Evolutionary conservation across 495 filamentous ascomycete species (phyloP).

Genomic region (Cetradonia linearis): DNA sequence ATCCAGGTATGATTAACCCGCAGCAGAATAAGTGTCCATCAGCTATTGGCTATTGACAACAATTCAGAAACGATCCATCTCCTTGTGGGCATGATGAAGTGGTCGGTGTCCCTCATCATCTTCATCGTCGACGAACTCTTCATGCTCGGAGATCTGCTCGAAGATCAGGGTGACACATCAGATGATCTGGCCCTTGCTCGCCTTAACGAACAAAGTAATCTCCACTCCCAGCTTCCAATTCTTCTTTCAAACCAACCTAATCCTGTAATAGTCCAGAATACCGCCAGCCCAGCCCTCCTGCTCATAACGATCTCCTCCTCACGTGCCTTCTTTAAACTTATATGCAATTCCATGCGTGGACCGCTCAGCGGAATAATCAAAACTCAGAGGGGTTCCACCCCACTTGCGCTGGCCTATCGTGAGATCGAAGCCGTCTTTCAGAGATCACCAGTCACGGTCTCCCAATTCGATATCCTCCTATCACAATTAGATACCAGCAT

Average conservation of each 20-base stretch:
- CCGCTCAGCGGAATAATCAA: slow-evolving; percentile 28
- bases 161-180: slow-evolving; percentile 22
- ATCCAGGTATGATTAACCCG: slow-evolving; percentile 42
- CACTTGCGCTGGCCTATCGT: slow-evolving; percentile 14
- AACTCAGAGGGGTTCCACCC: slow-evolving; percentile 2
- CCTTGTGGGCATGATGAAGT: slow-evolving; percentile 47
- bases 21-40: not conserved
- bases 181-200: slow-evolving; percentile 34
- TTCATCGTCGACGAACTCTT: slow-evolving; percentile 62
- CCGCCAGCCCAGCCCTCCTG: slow-evolving; percentile 44
- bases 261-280: slow-evolving; percentile 30
- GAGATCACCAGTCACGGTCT: slow-evolving; percentile 35
- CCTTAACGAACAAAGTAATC: slow-evolving; percentile 38
- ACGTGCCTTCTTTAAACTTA: slow-evolving; percentile 56
- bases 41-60: slow-evolving; percentile 6
- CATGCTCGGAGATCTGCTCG: slow-evolving; percentile 46
- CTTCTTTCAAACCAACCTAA: not conserved
- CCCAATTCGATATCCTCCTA: slow-evolving; percentile 42
- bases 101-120: slow-evolving; percentile 58
- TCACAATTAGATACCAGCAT: slow-evolving; percentile 39
- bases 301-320: slow-evolving; percentile 63
- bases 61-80: slow-evolving; percentile 42
- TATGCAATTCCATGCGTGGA: slow-evolving; percentile 48
- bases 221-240: slow-evolving; percentile 21
- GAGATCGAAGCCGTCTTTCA: slow-evolving; percentile 29